These are phyloP conservation scores for Penicillium turbatum DNA, from an alignment of 495 filamentous ascomycete species.

Conservation along the genomic window DNA sequence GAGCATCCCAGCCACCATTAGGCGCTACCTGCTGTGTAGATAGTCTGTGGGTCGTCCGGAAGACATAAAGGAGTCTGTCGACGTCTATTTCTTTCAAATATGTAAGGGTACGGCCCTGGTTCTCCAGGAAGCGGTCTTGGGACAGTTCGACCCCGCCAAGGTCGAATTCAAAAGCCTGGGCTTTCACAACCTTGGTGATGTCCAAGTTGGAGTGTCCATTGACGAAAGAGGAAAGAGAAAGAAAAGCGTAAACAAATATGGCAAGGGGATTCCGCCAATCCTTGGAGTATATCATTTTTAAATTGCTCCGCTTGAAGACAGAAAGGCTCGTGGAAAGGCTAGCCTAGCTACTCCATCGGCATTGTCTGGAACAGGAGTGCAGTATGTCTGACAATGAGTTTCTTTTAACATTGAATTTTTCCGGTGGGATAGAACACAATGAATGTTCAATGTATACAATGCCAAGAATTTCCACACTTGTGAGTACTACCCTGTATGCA, in stretches of 20 bases:
- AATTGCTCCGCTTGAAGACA: neutral
- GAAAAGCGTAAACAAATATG: neutral
- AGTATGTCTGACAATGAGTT: neutral
- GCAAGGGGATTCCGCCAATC: neutral
- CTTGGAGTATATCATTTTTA: neutral
- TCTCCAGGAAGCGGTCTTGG: neutral
- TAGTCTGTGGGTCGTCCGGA: neutral
- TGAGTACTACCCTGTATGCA: neutral
- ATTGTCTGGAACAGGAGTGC: neutral
- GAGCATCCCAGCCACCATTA: neutral
- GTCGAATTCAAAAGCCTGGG: neutral
- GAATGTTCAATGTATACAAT: neutral
- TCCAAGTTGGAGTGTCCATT: neutral
- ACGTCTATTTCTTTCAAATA: slow-evolving; percentile 1
- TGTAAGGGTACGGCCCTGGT: neutral
- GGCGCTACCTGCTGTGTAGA: neutral
- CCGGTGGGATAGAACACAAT: neutral
- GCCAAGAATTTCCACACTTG: neutral
- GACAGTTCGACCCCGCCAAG: neutral
- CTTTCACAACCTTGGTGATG: neutral
- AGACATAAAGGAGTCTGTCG: neutral
- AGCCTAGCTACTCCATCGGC: neutral
- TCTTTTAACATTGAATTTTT: neutral
- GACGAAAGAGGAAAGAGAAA: neutral
- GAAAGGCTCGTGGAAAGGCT: neutral